Base-by-base conservation (phyloP, 495 filamentous ascomycete species). In the Aspergillus cavernicola region DNA sequence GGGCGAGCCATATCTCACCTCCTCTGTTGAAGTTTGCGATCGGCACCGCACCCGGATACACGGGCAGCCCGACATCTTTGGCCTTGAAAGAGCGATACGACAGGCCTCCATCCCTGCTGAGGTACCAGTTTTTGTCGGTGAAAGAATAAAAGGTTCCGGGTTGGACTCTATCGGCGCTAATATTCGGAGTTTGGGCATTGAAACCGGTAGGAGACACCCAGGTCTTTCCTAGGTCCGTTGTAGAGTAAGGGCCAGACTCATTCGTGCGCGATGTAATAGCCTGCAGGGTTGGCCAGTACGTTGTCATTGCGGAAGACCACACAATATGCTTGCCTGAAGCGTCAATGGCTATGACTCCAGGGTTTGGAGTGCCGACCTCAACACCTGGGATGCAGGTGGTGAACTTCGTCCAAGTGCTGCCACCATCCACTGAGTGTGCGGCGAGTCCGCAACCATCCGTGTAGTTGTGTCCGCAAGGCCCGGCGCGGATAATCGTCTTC, bases 401-500 rank as follows among this genome's bases (percentile, higher is more conserved):
- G 11, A 60, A 56, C 47, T 48, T 52, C 1, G 38, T 37, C 57
- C 57, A 60, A 7, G 24, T 41, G 24, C 19, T 37, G 15, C 47
- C 57, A 24, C 38, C 53, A 23, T 79, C 67, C 4, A 77, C 76
- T 2, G 77, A 80, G 57, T 78, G 72, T 3, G 80, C 80, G 4
- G 79, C 69, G 1, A 69, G 69, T 45, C 80, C 80, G 33, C 76
- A 79, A 13, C 75, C 37, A 13, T 76, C 74, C 0, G 71, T 56
- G 40, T 67, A 70, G 7, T 64, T 60, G 19, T 68, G 66, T 4
- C 69, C 66, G 1, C 66, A 60, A 44, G 72, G 74, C n/a, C 82
- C 80, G n/a, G 79, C 67, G 42, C 81, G 79, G 36, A 83, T 77
- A 24, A 84, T 68, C 23, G 70, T 76, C 24, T 66, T 62, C 28